Evolutionary conservation across 345 rosid species (phyloP), one percentile per base, ranked within the genome.

Genomic region (Nasturtium officinale): DNA sequence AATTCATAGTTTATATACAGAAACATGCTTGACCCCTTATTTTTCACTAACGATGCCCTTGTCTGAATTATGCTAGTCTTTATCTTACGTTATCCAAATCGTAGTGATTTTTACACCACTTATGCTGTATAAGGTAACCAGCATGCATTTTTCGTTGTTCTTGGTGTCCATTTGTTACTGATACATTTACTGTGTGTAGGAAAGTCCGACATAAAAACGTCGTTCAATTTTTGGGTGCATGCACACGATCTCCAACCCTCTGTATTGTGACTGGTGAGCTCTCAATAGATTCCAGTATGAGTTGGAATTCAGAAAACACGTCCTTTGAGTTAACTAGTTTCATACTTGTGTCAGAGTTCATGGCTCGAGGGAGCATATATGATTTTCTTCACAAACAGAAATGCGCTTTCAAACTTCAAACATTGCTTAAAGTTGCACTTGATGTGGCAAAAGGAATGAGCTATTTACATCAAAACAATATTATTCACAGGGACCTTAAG

Each of bases 381-480:
- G 96, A 95, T 80, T 86, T 81, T 85, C 85, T 95, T 52, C 99
- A 95, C 78, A 88, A 88, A 78, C 90, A 85, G 73, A 86, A 83
- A 76, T 94, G 97, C 53, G 86, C 80, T 29, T 92, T 91, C 78
- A 85, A 85, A 81, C 88, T 91, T 80, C 88, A 84, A 61, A 74
- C 89, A 71, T 81, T 95, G 62, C 90, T 95, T 75, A 90, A 86
- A 86, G 92, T 87, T 65, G 96, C 94, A 28, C 79, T 87, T 64
- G 98, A 90, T 73, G 90, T 95, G 38, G 91, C 99, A 72, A 91
- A 89, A 87, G 99, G 99, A 77, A 95, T 95, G 99, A 84, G 86
- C 75, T 95, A 88, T 82, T 83, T 95, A 81, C 99, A 91, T 83
- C 97, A 91, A 75, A 95, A 91, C 82, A 95, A 90, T 73, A 95